phyloP scores from a whole-genome alignment of 768 basidiomycete species.

The Strobilomyces echinocephalus region DNA sequence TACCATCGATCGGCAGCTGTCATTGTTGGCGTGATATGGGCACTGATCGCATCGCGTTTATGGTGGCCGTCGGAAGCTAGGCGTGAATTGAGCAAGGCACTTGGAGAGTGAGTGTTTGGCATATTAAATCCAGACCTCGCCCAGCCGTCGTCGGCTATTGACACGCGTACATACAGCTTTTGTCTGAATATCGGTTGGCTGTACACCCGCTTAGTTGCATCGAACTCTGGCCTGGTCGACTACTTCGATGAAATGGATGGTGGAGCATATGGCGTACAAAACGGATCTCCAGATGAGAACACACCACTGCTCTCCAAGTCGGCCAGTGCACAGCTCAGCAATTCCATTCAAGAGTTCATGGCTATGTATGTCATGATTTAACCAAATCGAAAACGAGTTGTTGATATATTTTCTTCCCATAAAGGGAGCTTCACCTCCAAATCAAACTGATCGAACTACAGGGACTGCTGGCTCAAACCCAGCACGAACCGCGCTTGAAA shows the following conservation, averaged over 20 bases:
- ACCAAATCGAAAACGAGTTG: background rate
- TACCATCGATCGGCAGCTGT: conserved; percentile 77
- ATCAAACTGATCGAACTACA: conserved; percentile 85
- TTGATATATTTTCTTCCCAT: conserved; percentile 5
- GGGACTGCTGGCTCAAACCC: conserved; percentile 79
- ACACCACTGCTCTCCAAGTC: conserved; percentile 32
- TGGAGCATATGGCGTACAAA: background rate
- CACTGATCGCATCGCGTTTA: conserved; percentile 77
- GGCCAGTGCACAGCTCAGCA: conserved; percentile 42
- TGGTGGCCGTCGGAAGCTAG: conserved; percentile 98
- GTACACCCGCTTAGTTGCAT: conserved; percentile 85
- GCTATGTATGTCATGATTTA: conserved; percentile 59
- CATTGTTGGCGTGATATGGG: conserved; percentile 83
- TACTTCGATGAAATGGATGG: conserved; percentile 25
- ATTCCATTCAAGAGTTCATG: conserved; percentile 84
- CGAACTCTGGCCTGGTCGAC: conserved; percentile 71
- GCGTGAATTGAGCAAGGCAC: conserved; percentile 73
- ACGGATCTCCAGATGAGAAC: conserved; percentile 23
- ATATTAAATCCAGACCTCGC: background rate
- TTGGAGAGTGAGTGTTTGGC: conserved; percentile 70
- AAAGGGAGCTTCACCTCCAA: conserved; percentile 93
- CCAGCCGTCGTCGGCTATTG: background rate
- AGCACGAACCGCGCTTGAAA: conserved; percentile 91
- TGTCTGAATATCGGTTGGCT: conserved; percentile 93
- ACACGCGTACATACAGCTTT: conserved; percentile 48